Evolutionary conservation across 192 early-diverging fungal species (phyloP).

Genomic region (Chytriomyces sp.): DNA sequence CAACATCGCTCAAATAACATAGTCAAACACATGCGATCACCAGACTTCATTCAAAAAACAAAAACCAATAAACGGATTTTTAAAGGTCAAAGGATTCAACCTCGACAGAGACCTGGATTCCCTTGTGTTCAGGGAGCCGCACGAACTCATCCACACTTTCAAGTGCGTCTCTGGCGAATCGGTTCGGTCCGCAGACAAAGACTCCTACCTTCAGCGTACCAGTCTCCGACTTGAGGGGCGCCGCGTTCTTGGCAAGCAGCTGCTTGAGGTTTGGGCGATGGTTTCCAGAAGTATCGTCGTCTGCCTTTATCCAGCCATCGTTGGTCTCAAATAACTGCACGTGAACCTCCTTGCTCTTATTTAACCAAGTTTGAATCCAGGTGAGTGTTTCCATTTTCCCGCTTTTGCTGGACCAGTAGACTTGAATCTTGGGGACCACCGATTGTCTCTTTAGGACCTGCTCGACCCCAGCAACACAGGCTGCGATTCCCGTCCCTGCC

Average conservation of each 20-base stretch:
- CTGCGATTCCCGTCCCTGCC: slow-evolving; percentile 17
- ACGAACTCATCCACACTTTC: neutral
- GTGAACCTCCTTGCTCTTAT: neutral
- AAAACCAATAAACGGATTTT: neutral
- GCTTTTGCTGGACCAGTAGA: slow-evolving; percentile 16
- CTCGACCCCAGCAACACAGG: neutral
- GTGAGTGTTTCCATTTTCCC: neutral
- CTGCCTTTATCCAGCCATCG: neutral
- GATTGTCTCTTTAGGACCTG: neutral
- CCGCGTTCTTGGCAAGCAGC: slow-evolving; percentile 10
- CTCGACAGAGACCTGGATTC: neutral
- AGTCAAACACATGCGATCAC: too few species aligned
- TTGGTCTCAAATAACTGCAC: neutral
- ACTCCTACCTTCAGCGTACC: slow-evolving; percentile 4
- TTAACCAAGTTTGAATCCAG: neutral
- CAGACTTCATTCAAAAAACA: too few species aligned
- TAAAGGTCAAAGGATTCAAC: slow-evolving; percentile 4
- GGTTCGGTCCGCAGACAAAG: slow-evolving; percentile 17
- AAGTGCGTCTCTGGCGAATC: slow-evolving; percentile 2
- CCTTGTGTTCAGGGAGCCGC: neutral
- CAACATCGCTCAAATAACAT: too few species aligned
- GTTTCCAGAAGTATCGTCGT: neutral
- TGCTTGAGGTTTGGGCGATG: neutral
- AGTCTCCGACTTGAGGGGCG: neutral
- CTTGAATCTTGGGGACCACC: neutral